phyloP scores from a whole-genome alignment of 2,329 filamentous ascomycete species.

The Bipolaris oryzae region DNA sequence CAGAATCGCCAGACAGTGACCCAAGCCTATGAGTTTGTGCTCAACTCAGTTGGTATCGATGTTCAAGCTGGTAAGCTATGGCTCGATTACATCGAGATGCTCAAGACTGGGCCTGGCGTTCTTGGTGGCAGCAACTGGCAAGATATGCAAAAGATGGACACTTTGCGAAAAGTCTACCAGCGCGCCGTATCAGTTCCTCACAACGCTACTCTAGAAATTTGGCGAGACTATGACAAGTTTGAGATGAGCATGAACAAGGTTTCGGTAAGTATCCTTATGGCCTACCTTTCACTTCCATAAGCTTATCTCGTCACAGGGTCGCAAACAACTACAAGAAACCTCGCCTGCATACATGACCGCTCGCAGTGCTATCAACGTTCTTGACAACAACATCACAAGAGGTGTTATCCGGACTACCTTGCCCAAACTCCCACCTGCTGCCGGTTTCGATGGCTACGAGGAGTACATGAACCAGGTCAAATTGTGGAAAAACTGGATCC shows the following conservation, averaged over 20 bases:
- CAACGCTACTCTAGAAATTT: constrained; percentile 78
- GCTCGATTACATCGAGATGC: constrained; percentile 93
- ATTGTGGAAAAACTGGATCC: constrained; percentile 91
- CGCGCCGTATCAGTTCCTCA: constrained; percentile 87
- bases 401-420: constrained; percentile 77
- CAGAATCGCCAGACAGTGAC: constrained; percentile 79
- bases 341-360: constrained; percentile 97
- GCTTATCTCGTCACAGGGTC: constrained; percentile 64
- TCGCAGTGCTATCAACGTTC: constrained; percentile 82
- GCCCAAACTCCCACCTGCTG: constrained; percentile 79
- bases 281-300: not conserved
- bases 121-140: constrained; percentile 90
- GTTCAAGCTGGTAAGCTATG: constrained; percentile 88
- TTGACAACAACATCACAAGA: constrained; percentile 89
- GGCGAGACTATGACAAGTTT: constrained; percentile 98
- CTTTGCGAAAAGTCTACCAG: constrained; percentile 89
- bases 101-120: constrained; percentile 84
- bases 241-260: constrained; percentile 93
- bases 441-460: constrained; percentile 83
- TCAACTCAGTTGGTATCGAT: constrained; percentile 88
- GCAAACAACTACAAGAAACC: constrained; percentile 91
- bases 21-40: constrained; percentile 89
- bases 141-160: constrained; percentile 97
- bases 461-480: constrained; percentile 85
- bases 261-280: constrained; percentile 64